Conservation (phyloP, 495 filamentous ascomycete genomes). For the Trichoderma asperelloides region DNA sequence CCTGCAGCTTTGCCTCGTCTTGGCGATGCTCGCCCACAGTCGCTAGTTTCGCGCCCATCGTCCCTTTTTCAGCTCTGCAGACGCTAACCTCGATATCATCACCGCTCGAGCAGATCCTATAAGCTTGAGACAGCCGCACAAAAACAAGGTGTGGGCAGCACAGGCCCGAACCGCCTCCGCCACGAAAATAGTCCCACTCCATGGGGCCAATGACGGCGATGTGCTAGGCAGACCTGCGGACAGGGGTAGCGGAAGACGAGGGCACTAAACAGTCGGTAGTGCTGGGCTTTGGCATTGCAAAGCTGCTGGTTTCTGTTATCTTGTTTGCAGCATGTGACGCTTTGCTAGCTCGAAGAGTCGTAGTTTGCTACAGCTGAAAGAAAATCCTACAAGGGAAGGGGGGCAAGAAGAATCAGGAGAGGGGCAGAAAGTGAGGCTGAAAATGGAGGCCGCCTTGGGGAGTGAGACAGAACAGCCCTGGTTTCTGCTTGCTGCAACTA, state of each 20-base stretch:
- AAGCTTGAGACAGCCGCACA: not conserved
- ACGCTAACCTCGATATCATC: no score
- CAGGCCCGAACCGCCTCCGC: constrained; percentile 2
- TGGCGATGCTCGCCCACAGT: not conserved
- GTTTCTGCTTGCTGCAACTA: not conserved
- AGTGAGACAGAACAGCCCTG: not conserved
- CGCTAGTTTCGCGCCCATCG: no score
- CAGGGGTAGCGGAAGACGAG: not conserved
- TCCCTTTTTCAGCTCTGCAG: no score
- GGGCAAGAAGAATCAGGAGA: not conserved
- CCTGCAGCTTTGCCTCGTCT: not conserved
- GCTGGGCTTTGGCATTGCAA: not conserved
- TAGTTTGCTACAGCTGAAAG: not conserved
- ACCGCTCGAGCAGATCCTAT: no score
- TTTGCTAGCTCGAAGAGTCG: not conserved
- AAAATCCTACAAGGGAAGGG: not conserved
- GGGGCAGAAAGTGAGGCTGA: not conserved
- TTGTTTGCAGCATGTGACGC: not conserved
- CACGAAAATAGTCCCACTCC: not conserved
- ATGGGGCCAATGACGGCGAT: not conserved
- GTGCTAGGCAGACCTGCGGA: not conserved
- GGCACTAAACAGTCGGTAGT: not conserved
- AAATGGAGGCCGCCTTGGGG: not conserved
- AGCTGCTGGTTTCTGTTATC: not conserved
- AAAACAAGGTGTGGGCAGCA: not conserved